These are phyloP conservation scores for Claviceps pazoutovae DNA, from an alignment of 2,329 filamentous ascomycete genomes.

Conservation along the genomic window DNA sequence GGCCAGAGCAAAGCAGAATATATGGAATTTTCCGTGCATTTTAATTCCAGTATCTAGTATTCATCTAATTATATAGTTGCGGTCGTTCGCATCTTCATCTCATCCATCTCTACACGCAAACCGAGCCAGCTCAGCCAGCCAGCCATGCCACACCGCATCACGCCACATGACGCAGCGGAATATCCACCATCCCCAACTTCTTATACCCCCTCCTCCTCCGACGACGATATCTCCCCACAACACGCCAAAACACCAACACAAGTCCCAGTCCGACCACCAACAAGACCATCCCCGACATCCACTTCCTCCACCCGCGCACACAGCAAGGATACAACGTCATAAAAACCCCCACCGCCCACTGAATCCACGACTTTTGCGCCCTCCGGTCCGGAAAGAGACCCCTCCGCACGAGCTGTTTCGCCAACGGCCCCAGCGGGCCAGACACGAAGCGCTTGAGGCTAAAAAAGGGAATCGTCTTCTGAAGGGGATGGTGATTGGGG, in stretches of 20 bases:
- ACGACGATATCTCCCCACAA: background rate
- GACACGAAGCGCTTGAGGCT: slow-evolving; percentile 16
- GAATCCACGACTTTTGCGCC: slow-evolving; percentile 9
- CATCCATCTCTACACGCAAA: no score
- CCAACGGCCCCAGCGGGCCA: slow-evolving; percentile 14
- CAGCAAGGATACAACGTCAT: slow-evolving; percentile 18
- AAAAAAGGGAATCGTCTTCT: slow-evolving; percentile 13
- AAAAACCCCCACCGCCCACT: slow-evolving; percentile 12
- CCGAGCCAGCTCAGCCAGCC: no score
- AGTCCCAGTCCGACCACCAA: background rate
- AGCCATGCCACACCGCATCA: background rate
- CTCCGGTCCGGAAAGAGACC: slow-evolving; percentile 14
- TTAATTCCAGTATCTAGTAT: no score
- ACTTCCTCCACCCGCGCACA: slow-evolving; percentile 16
- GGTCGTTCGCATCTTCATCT: no score
- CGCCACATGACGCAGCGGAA: background rate
- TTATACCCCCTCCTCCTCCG: background rate
- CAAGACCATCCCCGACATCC: slow-evolving; percentile 7
- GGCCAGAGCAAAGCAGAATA: no score
- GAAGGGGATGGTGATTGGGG: slow-evolving; percentile 13
- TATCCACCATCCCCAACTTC: background rate
- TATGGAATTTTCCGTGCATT: no score
- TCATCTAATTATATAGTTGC: no score
- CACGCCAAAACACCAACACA: background rate
- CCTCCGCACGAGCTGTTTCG: slow-evolving; percentile 16